Evolutionary conservation across 139 green algal species (phyloP).

Genomic region (Closterium sp.): DNA sequence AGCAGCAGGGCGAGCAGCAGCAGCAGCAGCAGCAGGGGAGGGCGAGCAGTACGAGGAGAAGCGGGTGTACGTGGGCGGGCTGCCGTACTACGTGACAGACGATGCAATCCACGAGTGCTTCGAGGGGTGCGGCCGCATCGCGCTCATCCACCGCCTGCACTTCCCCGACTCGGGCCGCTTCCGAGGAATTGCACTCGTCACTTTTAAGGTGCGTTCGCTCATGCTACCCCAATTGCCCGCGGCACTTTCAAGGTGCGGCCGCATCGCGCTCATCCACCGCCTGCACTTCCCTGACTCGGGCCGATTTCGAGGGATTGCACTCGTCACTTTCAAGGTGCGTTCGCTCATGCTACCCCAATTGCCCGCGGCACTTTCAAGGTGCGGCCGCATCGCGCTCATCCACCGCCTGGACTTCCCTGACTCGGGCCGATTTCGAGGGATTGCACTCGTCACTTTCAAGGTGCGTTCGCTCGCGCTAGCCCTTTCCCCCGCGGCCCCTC

Average conservation of each 20-base stretch:
- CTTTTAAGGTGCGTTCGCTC: conserved; percentile 63
- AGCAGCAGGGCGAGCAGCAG: conserved; percentile 21
- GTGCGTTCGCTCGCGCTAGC: background rate
- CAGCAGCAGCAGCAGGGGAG: background rate
- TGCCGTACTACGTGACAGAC: conserved; percentile 80
- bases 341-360: background rate
- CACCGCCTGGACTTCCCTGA: conserved; percentile 86
- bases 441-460: conserved; percentile 88
- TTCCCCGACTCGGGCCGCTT: conserved; percentile 92
- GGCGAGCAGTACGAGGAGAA: background rate
- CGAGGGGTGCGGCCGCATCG: conserved; percentile 78
- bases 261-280: conserved; percentile 74
- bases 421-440: conserved; percentile 86
- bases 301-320: conserved; percentile 87
- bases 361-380: too few species aligned
- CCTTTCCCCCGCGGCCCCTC: too few species aligned
- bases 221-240: too few species aligned
- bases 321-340: conserved; percentile 80
- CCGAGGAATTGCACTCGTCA: conserved; percentile 89
- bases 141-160: conserved; percentile 75
- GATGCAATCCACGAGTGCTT: conserved; percentile 75
- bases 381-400: conserved; percentile 74
- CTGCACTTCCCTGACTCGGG: conserved; percentile 87
- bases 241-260: too few species aligned
- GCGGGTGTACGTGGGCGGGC: conserved; percentile 77